A percentile compares a stretch with the other conserved stretches of the same genome.
phyloP scores from a whole-genome alignment of 192 early-diverging fungal genomes.

The Jimgerdemannia lactiflua region DNA sequence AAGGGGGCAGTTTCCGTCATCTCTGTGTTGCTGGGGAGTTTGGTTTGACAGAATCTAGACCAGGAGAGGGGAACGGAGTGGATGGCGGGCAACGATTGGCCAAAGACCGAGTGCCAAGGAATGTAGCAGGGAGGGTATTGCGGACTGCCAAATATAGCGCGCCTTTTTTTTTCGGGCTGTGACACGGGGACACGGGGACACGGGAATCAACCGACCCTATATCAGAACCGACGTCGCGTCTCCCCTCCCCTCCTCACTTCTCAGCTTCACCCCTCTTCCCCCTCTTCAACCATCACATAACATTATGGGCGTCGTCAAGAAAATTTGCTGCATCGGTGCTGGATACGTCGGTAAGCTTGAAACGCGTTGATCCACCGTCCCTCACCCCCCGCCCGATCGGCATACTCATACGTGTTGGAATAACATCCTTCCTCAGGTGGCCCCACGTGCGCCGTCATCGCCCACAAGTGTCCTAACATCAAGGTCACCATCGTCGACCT shows the following conservation, averaged over 20 bases:
- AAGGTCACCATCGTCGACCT: constrained; percentile 91
- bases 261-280: neutral
- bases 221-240: no score
- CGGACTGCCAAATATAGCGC: no score
- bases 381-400: neutral
- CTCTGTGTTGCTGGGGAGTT: no score
- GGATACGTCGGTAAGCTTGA: constrained; percentile 86
- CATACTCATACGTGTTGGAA: neutral
- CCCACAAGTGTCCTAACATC: constrained; percentile 81
- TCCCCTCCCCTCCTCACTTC: neutral
- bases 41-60: no score
- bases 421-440: constrained; percentile 57
- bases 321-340: constrained; percentile 94
- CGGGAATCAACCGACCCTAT: no score
- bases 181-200: no score
- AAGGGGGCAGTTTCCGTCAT: no score
- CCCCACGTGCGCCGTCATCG: constrained; percentile 91
- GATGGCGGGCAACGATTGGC: no score
- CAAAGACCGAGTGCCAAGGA: no score
- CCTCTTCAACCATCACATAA: constrained; percentile 7
- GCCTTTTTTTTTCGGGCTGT: no score
- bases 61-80: no score
- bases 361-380: neutral
- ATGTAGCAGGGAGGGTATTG: no score
- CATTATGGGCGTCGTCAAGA: constrained; percentile 32